Evolutionary conservation across 306 rosid genomes (phyloP).

Genomic region (Erythrophleum fordii): DNA sequence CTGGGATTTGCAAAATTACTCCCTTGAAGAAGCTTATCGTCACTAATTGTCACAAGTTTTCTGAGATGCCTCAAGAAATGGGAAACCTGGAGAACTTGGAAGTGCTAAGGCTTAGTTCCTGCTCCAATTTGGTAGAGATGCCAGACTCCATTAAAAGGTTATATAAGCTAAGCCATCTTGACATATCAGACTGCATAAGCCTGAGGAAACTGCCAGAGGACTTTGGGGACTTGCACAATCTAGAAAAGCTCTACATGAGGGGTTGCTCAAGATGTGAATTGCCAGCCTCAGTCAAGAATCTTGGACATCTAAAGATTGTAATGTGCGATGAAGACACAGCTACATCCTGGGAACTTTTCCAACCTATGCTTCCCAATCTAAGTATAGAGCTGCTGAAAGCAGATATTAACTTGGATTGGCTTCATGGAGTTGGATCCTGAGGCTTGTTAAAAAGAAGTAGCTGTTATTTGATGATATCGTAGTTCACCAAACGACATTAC

Average conservation of each 20-base stretch:
- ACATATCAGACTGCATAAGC: conserved; percentile 43
- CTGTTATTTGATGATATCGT: neutral
- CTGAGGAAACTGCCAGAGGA: conserved; percentile 35
- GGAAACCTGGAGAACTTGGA: conserved; percentile 39
- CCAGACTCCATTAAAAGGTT: conserved; percentile 41
- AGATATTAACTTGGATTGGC: conserved; percentile 43
- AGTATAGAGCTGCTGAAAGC: conserved; percentile 6
- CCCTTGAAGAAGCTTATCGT: conserved; percentile 40
- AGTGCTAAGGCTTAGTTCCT: conserved; percentile 45
- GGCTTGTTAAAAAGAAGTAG: neutral
- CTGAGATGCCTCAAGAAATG: conserved; percentile 40
- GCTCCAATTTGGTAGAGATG: conserved; percentile 37
- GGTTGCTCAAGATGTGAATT: conserved; percentile 35
- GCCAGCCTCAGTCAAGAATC: conserved; percentile 20
- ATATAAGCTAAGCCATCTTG: conserved; percentile 32
- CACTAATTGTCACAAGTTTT: conserved; percentile 49
- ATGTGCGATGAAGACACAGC: conserved; percentile 47
- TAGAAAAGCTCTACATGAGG: conserved; percentile 36
- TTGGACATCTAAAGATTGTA: neutral
- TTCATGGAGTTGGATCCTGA: conserved; percentile 21
- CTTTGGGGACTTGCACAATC: conserved; percentile 37
- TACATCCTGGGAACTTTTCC: conserved; percentile 38
- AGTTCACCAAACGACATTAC: neutral
- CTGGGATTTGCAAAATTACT: conserved; percentile 33
- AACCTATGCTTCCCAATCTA: conserved; percentile 22